Evolutionary conservation across 2,329 filamentous ascomycete genomes (phyloP).

Genomic region (Cryoendolithus antarcticus): DNA sequence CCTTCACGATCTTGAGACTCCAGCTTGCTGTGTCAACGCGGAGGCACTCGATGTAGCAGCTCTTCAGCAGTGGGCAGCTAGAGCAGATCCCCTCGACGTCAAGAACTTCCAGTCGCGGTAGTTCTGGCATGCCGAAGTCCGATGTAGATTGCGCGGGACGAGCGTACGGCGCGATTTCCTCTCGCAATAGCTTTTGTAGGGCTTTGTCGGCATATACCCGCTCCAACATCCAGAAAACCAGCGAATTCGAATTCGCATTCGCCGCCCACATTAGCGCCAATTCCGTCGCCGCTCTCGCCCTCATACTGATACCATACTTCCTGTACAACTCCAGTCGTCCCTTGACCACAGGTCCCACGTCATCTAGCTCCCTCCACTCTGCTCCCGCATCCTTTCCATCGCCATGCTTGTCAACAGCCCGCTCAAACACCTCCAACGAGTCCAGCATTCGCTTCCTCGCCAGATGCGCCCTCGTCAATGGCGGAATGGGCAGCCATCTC

Average conservation of each 20-base stretch:
- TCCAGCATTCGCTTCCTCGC: constrained; percentile 18
- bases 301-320: constrained; percentile 19
- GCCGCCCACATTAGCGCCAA: constrained; percentile 44
- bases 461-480: constrained; percentile 36
- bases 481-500: constrained; percentile 42
- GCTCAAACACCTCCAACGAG: constrained; percentile 17
- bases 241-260: constrained; percentile 39
- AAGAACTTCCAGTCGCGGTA: constrained; percentile 19
- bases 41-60: constrained; percentile 26
- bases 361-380: constrained; percentile 23
- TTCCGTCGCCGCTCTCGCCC: constrained; percentile 26
- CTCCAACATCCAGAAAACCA: constrained; percentile 30
- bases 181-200: constrained; percentile 21
- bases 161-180: constrained; percentile 23
- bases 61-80: constrained; percentile 26
- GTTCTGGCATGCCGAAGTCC: constrained; percentile 21
- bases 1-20: constrained; percentile 23
- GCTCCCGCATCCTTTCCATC: constrained; percentile 19
- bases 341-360: constrained; percentile 23
- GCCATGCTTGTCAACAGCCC: constrained; percentile 20
- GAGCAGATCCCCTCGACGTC: constrained; percentile 22
- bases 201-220: constrained; percentile 22
- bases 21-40: constrained; percentile 24
- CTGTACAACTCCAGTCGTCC: constrained; percentile 20
- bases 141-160: constrained; percentile 17